These are phyloP conservation scores for Colletotrichum godetiae DNA, from an alignment of 2,329 filamentous ascomycete species.

Conservation along the genomic window DNA sequence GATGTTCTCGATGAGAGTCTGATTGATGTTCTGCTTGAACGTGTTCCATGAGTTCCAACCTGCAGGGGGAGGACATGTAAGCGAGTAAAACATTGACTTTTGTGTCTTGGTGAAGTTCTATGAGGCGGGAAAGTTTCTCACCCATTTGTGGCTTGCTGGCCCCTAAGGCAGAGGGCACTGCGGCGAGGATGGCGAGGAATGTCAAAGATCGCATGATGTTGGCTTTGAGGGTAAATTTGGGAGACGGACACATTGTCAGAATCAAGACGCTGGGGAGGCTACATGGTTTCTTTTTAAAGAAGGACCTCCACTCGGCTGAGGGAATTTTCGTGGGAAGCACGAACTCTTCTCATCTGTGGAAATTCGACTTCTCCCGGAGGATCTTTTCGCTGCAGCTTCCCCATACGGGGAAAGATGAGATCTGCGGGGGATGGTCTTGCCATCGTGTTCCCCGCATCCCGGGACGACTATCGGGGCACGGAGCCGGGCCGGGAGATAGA, in stretches of 20 bases:
- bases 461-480: slow-evolving; percentile 2
- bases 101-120: not conserved
- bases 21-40: slow-evolving; percentile 37
- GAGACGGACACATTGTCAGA: not conserved
- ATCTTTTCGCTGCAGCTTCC: not conserved
- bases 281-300: not conserved
- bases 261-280: too few relatives aligned
- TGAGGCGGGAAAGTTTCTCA: not conserved
- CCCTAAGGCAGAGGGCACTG: not conserved
- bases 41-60: slow-evolving; percentile 34
- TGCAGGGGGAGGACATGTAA: slow-evolving; percentile 24
- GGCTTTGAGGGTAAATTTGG: too few relatives aligned
- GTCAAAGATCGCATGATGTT: not conserved
- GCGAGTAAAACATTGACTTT: slow-evolving; percentile 5
- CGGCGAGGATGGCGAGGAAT: not conserved
- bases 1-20: slow-evolving; percentile 35
- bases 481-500: not conserved
- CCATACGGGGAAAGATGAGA: not conserved
- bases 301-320: not conserved
- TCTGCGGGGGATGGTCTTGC: not conserved
- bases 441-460: slow-evolving; percentile 1
- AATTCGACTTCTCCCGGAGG: not conserved
- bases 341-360: not conserved
- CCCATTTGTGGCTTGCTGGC: slow-evolving; percentile 6
- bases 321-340: not conserved